Base-by-base conservation (phyloP, 441 rosid species). In the Omphalea diandra region DNA sequence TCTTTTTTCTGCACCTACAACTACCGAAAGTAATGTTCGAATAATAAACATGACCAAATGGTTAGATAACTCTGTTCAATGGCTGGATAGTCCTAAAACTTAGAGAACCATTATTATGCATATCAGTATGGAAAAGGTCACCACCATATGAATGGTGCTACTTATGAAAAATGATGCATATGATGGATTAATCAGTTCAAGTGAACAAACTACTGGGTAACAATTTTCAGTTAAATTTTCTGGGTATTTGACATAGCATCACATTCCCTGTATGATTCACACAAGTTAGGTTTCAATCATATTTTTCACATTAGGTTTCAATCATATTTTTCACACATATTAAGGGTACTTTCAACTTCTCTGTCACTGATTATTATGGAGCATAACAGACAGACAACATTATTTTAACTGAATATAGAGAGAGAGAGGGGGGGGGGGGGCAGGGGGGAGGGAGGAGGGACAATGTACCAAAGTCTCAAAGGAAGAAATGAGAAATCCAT, bases 401-500 rank as follows among this genome's bases (percentile, higher is more conserved):
- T n/a, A 70, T 20, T n/a, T n/a, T n/a, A n/a, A n/a, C n/a, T n/a
- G n/a, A n/a, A n/a, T n/a, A n/a, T n/a, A n/a, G n/a, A n/a, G n/a
- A n/a, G n/a, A n/a, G n/a, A n/a, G n/a, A n/a, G n/a, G n/a, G n/a
- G n/a, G n/a, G n/a, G n/a, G n/a, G n/a, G n/a, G n/a, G n/a, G n/a
- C n/a, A n/a, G n/a, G n/a, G n/a, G n/a, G n/a, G n/a, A n/a, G n/a
- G 41, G 4, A 41, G 41, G 15, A 20, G 31, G 54, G 5, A 29
- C 41, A 41, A n/a, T n/a, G n/a, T n/a, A n/a, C n/a, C n/a, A n/a
- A 41, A 55, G 53, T 32, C 65, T 33, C 47, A 33, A 69, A 60
- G 72, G 63, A 71, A 73, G 68, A 73, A 73, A 53, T n/a, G n/a
- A n/a, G n/a, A n/a, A n/a, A n/a, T n/a, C 64, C 49, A 43, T 38